Evolutionary conservation across 2,329 filamentous ascomycete species (phyloP).

Genomic region (Cladosporium halotolerans): DNA sequence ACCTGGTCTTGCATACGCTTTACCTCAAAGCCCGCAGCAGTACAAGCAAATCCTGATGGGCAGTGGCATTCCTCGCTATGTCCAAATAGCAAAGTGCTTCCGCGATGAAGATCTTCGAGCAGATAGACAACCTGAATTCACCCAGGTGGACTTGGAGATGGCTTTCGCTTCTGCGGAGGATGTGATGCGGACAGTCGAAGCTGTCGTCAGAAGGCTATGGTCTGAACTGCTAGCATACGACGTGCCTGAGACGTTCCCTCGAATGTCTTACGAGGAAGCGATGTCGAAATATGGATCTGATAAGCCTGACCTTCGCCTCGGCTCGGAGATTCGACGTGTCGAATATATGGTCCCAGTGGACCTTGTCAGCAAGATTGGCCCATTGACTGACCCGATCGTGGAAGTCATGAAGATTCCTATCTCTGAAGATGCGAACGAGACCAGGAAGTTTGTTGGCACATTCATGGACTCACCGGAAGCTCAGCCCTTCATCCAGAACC

Average conservation of each 20-base stretch:
- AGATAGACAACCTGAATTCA: conserved; percentile 94
- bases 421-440: conserved; percentile 46
- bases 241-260: conserved; percentile 45
- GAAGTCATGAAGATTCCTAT: conserved; percentile 68
- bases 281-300: conserved; percentile 81
- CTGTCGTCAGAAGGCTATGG: conserved; percentile 53
- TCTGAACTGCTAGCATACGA: conserved; percentile 41
- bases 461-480: conserved; percentile 65
- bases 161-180: conserved; percentile 68
- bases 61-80: conserved; percentile 74
- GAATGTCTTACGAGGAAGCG: conserved; percentile 65
- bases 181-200: conserved; percentile 58
- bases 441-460: conserved; percentile 55
- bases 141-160: conserved; percentile 92
- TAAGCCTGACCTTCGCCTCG: conserved; percentile 82
- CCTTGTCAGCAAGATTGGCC: conserved; percentile 69
- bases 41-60: conserved; percentile 99
- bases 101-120: conserved; percentile 89
- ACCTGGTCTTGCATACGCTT: conserved; percentile 72
- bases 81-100: conserved; percentile 91
- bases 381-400: conserved; percentile 60
- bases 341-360: conserved; percentile 56
- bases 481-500: conserved; percentile 57
- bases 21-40: conserved; percentile 95
- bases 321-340: conserved; percentile 57